Conservation (phyloP, 805 yeast genomes). For the Scheffersomyces ergatensis region DNA sequence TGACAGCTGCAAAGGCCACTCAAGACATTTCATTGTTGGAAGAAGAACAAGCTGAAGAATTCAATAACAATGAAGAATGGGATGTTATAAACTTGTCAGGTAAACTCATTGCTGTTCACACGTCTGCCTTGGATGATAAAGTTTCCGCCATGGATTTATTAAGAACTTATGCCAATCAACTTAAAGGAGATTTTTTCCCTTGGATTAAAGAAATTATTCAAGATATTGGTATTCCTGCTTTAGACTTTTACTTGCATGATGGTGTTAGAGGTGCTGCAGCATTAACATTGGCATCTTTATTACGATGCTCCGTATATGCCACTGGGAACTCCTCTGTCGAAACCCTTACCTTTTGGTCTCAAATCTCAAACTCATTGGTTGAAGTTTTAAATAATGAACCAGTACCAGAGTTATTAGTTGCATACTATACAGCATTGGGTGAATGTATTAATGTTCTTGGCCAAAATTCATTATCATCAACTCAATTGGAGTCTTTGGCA, state of each 20-base stretch:
- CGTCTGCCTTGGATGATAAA: constrained; percentile 92
- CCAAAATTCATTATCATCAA: constrained; percentile 52
- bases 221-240: constrained; percentile 82
- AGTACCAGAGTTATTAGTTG: constrained; percentile 75
- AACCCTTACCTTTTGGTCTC: constrained; percentile 68
- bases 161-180: constrained; percentile 77
- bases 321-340: constrained; percentile 57
- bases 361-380: constrained; percentile 64
- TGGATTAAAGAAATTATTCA: constrained; percentile 75
- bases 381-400: constrained; percentile 74
- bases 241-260: constrained; percentile 89
- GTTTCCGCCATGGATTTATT: constrained; percentile 88
- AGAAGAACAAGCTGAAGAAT: constrained; percentile 81
- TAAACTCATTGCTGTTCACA: constrained; percentile 90
- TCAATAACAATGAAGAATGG: constrained; percentile 87
- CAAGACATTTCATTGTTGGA: constrained; percentile 89
- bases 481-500: constrained; percentile 56
- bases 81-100: constrained; percentile 91
- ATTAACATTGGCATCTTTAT: constrained; percentile 71
- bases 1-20: constrained; percentile 81
- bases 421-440: constrained; percentile 70
- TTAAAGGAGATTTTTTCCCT: constrained; percentile 78
- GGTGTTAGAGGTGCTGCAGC: constrained; percentile 94
- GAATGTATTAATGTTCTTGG: constrained; percentile 69
- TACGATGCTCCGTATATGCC: constrained; percentile 59